Base-by-base conservation (phyloP, 352 stramenopile species). In the Phytophthora aleatoria region DNA sequence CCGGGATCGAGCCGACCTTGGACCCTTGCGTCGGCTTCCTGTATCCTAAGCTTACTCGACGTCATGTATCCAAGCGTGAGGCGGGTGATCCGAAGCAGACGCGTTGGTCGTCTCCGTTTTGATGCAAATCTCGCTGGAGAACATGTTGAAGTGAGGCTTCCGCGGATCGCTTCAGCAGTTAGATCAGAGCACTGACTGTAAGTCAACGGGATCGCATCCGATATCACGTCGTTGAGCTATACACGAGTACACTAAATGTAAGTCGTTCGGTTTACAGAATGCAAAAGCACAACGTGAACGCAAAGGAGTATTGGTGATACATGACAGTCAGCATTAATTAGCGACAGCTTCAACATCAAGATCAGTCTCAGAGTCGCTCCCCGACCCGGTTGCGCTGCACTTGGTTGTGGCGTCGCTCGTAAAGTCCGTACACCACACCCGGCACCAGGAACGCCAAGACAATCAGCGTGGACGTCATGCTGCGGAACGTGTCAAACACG, bases 361-460 rank as follows among this genome's bases (percentile, higher is more conserved):
- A 41, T 6, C 10, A n/a, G 9, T 12, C 35, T 61, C 42, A 66
- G 41, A 66, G 50, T 41, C 59, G 60, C 26, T 62, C 51, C 5
- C 12, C 54, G 27, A 58, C 24, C 24, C 36, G 45, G 54, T 68
- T 68, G 26, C 41, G 63, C 56, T 27, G 56, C 12, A 39, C 43
- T 24, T 61, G 41, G 28, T 50, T 64, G 26, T 64, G 53, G 28
- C 67, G 44, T 28, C 59, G 50, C 41, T 80, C 64, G 49, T 80
- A 71, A 15, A 67, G 42, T 6, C 75, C 75, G 53, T 77, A 81
- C 11, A 50, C 36, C 0, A 84, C 9, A 0, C 77, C 75, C 1
- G 71, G 73, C 11, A 76, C 12, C 5, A 87, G 48, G 57, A 84
- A 83, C 1, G 51, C 65, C 20, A 79, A 45, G 44, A 84, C 63